Conservation (phyloP, 306 rosid species). For the Acmispon strigosus region DNA sequence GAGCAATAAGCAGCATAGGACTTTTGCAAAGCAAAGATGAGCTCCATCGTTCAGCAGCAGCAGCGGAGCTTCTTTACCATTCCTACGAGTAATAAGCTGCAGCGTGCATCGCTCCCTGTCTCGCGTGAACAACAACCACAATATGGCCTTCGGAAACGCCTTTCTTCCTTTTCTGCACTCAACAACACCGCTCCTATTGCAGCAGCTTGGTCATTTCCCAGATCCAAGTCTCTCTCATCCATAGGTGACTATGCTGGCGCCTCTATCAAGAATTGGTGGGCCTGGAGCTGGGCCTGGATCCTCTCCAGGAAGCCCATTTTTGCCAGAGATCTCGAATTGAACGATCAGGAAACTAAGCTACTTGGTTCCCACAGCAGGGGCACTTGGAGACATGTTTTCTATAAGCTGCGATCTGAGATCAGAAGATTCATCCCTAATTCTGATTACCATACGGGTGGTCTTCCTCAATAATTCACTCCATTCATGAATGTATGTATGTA, state of each 20-base stretch:
- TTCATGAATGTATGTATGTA: too few species aligned
- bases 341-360: constrained; percentile 61
- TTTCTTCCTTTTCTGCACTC: constrained; percentile 56
- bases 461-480: constrained; percentile 41
- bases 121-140: constrained; percentile 31
- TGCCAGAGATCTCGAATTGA: constrained; percentile 79
- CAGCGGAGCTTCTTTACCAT: background rate
- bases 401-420: constrained; percentile 63
- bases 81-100: constrained; percentile 1
- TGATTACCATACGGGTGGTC: constrained; percentile 37
- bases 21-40: too few species aligned
- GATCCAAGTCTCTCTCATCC: constrained; percentile 67
- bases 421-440: constrained; percentile 35
- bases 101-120: constrained; percentile 48
- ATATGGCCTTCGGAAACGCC: constrained; percentile 54
- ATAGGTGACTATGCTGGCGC: constrained; percentile 57
- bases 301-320: constrained; percentile 63
- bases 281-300: constrained; percentile 74
- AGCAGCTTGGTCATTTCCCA: constrained; percentile 44
- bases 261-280: constrained; percentile 74
- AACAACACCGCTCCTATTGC: background rate
- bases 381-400: constrained; percentile 64
- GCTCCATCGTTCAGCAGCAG: too few species aligned
- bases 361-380: constrained; percentile 60
- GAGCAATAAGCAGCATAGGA: too few species aligned